Base-by-base conservation (phyloP, 169 alveolate species). In the Pseudocohnilembus persalinus region DNA sequence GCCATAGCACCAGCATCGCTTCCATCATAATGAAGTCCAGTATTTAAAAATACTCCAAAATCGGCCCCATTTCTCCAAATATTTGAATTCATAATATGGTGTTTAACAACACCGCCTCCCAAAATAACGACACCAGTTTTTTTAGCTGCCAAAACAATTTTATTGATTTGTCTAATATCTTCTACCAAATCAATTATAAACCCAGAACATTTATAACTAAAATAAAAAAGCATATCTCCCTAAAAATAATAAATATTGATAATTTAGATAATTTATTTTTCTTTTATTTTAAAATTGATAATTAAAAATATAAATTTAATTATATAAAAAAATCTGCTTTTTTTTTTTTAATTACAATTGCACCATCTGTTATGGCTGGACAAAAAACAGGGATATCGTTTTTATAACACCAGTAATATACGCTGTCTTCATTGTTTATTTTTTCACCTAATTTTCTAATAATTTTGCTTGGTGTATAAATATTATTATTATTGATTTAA, bases 291-390 rank as follows among this genome's bases (percentile, higher is more conserved):
- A 91, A 49, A 91, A 73, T 76, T 93, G 94, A 88, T 88, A 89
- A 79, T 85, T 98, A 49, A 98, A 92, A 92, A 97, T 97, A 91
- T 99, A 26, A 99, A 99, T n/a, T n/a, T n/a, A n/a, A n/a, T n/a
- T n/a, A n/a, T n/a, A n/a, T n/a, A n/a, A n/a, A n/a, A n/a, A n/a
- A n/a, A n/a, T n/a, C n/a, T n/a, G n/a, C n/a, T n/a, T n/a, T n/a
- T n/a, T n/a, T n/a, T n/a, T n/a, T n/a, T n/a, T n/a, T n/a, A n/a
- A 11, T 49, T 49, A 49, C 68, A 24, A 99, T 90, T 65, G 99
- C 98, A 15, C 99, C 99, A 92, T 99, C 99, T 31, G 99, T 99
- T 88, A 99, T 92, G 26, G 99, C 99, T 0, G 99, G 99, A 86
- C 99, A 98, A 88, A 98, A 98, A 0, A 99, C 99, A 1, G 99